Evolutionary conservation across 2,329 filamentous ascomycete genomes (phyloP), one percentile per base, ranked within the genome.

Genomic region (Colletotrichum sp.): DNA sequence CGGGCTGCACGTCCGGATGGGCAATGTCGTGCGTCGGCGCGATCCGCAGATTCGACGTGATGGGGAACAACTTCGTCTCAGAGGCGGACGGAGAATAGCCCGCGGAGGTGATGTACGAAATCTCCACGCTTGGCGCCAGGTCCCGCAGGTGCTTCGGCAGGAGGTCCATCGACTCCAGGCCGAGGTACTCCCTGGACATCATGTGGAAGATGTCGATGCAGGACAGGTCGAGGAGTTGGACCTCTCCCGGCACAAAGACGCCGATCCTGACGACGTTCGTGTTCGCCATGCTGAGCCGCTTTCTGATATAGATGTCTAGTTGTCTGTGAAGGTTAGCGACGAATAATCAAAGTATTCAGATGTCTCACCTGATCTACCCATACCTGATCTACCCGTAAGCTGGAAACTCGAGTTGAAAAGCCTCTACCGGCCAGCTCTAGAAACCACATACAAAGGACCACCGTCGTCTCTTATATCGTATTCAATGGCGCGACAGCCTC

Each of bases 161-260:
- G 28, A 75, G 34, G 8, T 69, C 58, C 55, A 75, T 64, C 38
- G 55, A 70, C 36, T 70, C 67, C 0, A 85, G 21, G 2, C 77
- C 70, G 18, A 91, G 77, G 78, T 90, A 90, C 65, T 87, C 84
- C 72, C 84, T 82, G 72, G 84, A 85, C 81, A 89, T 85, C 77
- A 83, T 83, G 36, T 83, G 86, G 21, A 91, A 84, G 66, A 90
- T 81, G 80, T 91, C 89, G 69, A 90, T 83, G 65, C 86, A 86
- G 12, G 89, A 89, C 6, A 84, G 78, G 79, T 91, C 89, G 21
- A 91, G 86, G 10, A 89, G 80, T 77, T 91, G 89, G 13, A 84
- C 83, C 2, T 83, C 83, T 4, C 78, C 76, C 3, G 89, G 88
- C 65, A 90, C 82, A 79, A 89, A 90, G 71, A 91, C 88, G 26